These are phyloP conservation scores for Epichloe sibirici DNA, from an alignment of 2,329 filamentous ascomycete species.

Conservation along the genomic window DNA sequence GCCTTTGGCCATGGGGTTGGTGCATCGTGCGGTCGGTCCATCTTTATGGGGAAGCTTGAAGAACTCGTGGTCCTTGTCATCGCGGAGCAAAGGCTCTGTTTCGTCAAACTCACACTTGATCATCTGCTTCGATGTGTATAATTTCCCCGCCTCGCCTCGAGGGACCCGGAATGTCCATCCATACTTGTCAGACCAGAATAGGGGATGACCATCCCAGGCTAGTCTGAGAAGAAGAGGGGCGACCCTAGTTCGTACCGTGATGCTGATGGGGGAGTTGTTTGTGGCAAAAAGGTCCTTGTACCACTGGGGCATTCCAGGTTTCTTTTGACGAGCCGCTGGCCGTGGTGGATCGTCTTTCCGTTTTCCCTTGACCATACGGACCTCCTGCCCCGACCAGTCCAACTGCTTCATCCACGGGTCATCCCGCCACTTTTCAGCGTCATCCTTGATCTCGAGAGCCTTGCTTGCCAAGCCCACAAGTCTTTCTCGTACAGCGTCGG, in stretches of 20 bases:
- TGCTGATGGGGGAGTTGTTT: conserved; percentile 52
- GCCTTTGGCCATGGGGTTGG: conserved; percentile 79
- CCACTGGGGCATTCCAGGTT: conserved; percentile 89
- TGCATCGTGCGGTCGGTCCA: conserved; percentile 72
- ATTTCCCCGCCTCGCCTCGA: conserved; percentile 40
- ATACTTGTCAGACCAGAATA: conserved; percentile 86
- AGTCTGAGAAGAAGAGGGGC: conserved; percentile 75
- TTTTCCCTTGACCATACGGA: conserved; percentile 84
- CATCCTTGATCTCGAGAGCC: conserved; percentile 61
- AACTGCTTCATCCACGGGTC: conserved; percentile 91
- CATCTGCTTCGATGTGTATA: conserved; percentile 60
- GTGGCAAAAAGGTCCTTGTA: conserved; percentile 82
- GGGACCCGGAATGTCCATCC: conserved; percentile 87
- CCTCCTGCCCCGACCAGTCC: conserved; percentile 89
- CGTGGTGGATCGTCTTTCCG: conserved; percentile 71
- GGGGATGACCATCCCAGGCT: conserved; percentile 77
- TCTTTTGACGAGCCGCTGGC: conserved; percentile 75
- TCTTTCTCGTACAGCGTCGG: conserved; percentile 65
- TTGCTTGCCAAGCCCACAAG: conserved; percentile 62
- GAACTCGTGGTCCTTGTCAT: conserved; percentile 57
- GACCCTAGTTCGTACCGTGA: conserved; percentile 79
- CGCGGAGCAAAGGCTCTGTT: conserved; percentile 47
- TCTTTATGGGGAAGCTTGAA: conserved; percentile 97
- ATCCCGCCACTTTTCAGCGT: conserved; percentile 55
- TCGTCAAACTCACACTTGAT: conserved; percentile 71